These are phyloP conservation scores for Plectosphaerella sp. DNA, from an alignment of 2,329 filamentous ascomycete genomes.

Conservation along the genomic window DNA sequence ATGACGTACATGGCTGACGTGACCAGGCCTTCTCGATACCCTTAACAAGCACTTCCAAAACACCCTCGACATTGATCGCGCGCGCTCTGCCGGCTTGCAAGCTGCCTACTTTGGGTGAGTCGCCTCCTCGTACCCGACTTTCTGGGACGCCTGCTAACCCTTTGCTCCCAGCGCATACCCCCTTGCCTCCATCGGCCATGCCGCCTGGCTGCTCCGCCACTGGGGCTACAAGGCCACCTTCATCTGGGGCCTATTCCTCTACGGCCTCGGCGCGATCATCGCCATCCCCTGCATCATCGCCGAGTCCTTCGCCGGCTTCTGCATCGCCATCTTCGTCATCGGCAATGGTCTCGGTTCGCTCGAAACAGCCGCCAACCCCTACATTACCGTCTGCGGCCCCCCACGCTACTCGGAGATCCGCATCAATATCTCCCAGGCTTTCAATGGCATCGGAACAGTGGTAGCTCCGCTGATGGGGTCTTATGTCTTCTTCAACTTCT, in stretches of 20 bases:
- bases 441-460: slow-evolving; percentile 72
- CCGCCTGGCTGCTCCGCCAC: slow-evolving; percentile 58
- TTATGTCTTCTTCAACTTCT: slow-evolving; percentile 66
- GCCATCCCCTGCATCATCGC: slow-evolving; percentile 54
- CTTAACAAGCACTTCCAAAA: slow-evolving; percentile 44
- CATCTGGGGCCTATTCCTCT: slow-evolving; percentile 57
- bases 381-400: slow-evolving; percentile 59
- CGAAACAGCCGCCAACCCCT: slow-evolving; percentile 74
- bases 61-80: slow-evolving; percentile 34
- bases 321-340: slow-evolving; percentile 66
- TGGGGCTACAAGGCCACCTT: slow-evolving; percentile 65
- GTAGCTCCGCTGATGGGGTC: slow-evolving; percentile 68
- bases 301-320: slow-evolving; percentile 69
- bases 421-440: slow-evolving; percentile 72
- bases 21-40: slow-evolving; percentile 50
- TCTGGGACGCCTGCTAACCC: slow-evolving; percentile 4
- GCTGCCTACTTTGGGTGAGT: slow-evolving; percentile 40
- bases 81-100: slow-evolving; percentile 41
- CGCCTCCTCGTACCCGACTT: slow-evolving; percentile 25
- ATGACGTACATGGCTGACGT: not conserved
- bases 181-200: slow-evolving; percentile 61
- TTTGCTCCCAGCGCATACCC: slow-evolving; percentile 53
- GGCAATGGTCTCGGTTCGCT: slow-evolving; percentile 69
- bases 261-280: slow-evolving; percentile 53
- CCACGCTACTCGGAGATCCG: slow-evolving; percentile 68